These are phyloP conservation scores for Leishmania major DNA, from an alignment of 208 protist species.

Conservation along the genomic window DNA sequence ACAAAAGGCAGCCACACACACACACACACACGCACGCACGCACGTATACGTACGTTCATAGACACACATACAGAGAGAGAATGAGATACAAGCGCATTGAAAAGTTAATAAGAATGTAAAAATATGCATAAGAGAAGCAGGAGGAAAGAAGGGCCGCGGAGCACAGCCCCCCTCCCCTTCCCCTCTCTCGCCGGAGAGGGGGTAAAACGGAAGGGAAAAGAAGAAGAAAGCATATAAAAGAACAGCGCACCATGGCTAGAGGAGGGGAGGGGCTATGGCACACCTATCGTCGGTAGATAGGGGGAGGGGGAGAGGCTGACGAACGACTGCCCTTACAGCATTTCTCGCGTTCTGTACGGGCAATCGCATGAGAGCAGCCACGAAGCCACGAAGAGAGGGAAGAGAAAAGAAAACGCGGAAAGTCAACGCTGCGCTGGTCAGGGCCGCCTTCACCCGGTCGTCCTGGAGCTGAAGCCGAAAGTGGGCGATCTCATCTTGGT, in stretches of 20 bases:
- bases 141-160: not conserved
- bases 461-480: constrained; percentile 3
- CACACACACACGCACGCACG: not conserved
- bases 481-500: constrained; percentile 3
- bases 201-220: not conserved
- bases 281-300: no score
- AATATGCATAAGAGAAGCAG: not conserved
- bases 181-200: not conserved
- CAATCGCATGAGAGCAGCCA: not conserved
- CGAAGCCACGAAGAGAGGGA: not conserved
- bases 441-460: not conserved
- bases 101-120: not conserved
- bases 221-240: not conserved
- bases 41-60: not conserved
- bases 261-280: not conserved
- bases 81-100: not conserved
- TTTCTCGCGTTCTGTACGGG: not conserved
- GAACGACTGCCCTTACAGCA: not conserved
- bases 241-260: no score
- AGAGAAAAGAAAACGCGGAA: not conserved
- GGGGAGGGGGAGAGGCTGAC: not conserved
- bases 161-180: not conserved
- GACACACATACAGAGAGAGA: not conserved
- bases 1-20: not conserved
- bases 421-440: not conserved